A percentile compares a stretch with the other conserved stretches of the same genome.
These are phyloP conservation scores for Acanthochlamys bracteata DNA, from an alignment of 106 monocot genomes.

Conservation along the genomic window DNA sequence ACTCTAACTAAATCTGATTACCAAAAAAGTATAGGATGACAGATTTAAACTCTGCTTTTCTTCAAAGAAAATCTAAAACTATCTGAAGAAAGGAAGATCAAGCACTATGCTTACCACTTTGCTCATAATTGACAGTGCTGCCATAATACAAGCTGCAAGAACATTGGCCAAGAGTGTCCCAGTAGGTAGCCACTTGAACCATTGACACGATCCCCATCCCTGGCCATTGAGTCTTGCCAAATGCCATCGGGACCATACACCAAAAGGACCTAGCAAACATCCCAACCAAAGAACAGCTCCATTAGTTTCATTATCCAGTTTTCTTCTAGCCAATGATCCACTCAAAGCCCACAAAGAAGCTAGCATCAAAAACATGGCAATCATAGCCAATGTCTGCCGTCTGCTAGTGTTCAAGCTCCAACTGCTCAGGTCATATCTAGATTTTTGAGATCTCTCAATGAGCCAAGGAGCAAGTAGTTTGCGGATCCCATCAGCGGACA, in stretches of 20 bases:
- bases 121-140: constrained; percentile 45
- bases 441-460: constrained; percentile 5
- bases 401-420: constrained; percentile 33
- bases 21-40: not conserved
- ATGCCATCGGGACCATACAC: constrained; percentile 87
- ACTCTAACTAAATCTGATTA: not conserved
- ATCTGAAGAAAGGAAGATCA: too few species aligned
- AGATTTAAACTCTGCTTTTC: not conserved
- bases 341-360: constrained; percentile 44
- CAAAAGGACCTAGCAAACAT: constrained; percentile 59
- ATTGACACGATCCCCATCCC: constrained; percentile 51
- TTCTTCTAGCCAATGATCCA: constrained; percentile 18
- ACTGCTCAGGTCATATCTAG: constrained; percentile 3
- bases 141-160: constrained; percentile 71
- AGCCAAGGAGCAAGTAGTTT: constrained; percentile 12
- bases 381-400: constrained; percentile 22
- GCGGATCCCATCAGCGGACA: constrained; percentile 40
- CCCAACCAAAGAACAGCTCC: constrained; percentile 71
- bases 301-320: constrained; percentile 15
- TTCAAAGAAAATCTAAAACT: not conserved
- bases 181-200: constrained; percentile 66
- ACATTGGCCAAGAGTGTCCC: constrained; percentile 80
- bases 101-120: too few species aligned
- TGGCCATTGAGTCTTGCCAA: constrained; percentile 75
- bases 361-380: constrained; percentile 25